phyloP scores from a whole-genome alignment of 441 rosid genomes.

The Bruguiera hainesii region DNA sequence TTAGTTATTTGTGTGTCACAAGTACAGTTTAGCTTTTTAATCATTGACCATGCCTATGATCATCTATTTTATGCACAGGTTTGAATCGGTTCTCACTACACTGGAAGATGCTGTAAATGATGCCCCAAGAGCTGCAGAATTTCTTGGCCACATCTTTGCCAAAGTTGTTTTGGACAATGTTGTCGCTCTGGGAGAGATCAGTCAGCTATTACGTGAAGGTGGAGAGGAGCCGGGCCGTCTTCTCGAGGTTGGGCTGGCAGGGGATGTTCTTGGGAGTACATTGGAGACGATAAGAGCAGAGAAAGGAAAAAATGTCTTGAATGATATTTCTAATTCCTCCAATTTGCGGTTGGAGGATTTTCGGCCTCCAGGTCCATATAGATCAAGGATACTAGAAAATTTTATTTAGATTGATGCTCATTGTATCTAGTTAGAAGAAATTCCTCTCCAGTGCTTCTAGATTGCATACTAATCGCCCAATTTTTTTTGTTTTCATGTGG shows the following conservation, averaged over 20 bases:
- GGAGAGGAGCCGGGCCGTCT: slow-evolving; percentile 77
- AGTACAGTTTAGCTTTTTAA: slow-evolving; percentile 1
- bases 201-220: slow-evolving; percentile 49
- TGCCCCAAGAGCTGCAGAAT: slow-evolving; percentile 89
- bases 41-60: background rate
- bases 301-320: slow-evolving; percentile 56
- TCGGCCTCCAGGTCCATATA: slow-evolving; percentile 52
- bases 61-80: slow-evolving; percentile 46
- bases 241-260: slow-evolving; percentile 61
- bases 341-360: slow-evolving; percentile 73
- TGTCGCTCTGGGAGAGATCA: slow-evolving; percentile 54
- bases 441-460: slow-evolving; percentile 27
- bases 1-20: background rate
- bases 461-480: slow-evolving; percentile 22
- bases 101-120: slow-evolving; percentile 90
- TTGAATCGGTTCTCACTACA: slow-evolving; percentile 62
- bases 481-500: slow-evolving; percentile 19
- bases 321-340: slow-evolving; percentile 51
- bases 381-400: slow-evolving; percentile 69
- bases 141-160: slow-evolving; percentile 66
- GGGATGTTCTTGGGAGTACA: slow-evolving; percentile 76
- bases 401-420: slow-evolving; percentile 62
- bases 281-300: slow-evolving; percentile 59
- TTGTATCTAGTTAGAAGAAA: slow-evolving; percentile 27
- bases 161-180: slow-evolving; percentile 48